Evolutionary conservation across 1,284 basidiomycete species (phyloP).

Genomic region (Schizopora paradoxa): DNA sequence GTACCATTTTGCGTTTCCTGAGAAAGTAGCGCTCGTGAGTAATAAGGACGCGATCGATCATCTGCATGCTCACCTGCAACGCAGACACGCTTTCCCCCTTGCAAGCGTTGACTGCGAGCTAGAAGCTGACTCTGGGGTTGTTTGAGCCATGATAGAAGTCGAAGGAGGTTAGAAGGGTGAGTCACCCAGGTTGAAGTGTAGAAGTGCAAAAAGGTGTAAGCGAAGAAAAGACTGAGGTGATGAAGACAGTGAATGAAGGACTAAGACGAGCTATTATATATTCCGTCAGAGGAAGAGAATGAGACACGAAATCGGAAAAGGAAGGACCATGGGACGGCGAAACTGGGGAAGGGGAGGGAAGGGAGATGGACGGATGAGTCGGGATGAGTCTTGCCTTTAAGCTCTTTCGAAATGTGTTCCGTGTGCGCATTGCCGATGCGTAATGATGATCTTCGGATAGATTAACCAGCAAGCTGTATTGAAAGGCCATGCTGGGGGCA

Average conservation of each 20-base stretch:
- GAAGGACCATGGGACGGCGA: background rate
- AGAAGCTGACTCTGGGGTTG: slow-evolving; percentile 27
- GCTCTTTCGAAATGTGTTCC: no score
- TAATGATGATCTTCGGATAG: no score
- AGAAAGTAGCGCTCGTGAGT: slow-evolving; percentile 10
- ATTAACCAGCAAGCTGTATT: no score
- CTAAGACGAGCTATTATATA: background rate
- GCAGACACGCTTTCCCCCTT: slow-evolving; percentile 58
- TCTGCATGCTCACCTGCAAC: slow-evolving; percentile 48
- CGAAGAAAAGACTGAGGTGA: background rate
- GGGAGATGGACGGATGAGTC: background rate
- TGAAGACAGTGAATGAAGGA: background rate
- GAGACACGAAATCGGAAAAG: background rate
- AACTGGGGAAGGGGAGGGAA: background rate
- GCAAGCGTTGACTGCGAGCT: slow-evolving; percentile 20
- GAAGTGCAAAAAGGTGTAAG: background rate
- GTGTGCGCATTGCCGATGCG: no score
- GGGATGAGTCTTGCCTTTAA: no score
- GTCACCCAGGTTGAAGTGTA: background rate
- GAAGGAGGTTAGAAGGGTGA: background rate
- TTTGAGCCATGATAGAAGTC: slow-evolving; percentile 30
- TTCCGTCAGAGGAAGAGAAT: background rate
- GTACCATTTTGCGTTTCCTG: slow-evolving; percentile 24
- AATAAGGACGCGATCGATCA: slow-evolving; percentile 3
- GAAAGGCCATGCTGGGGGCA: no score